A percentile compares a stretch with the other conserved stretches of the same genome.
Conservation (phyloP, 768 basidiomycete genomes). For the Infundibulicybe gibba region DNA sequence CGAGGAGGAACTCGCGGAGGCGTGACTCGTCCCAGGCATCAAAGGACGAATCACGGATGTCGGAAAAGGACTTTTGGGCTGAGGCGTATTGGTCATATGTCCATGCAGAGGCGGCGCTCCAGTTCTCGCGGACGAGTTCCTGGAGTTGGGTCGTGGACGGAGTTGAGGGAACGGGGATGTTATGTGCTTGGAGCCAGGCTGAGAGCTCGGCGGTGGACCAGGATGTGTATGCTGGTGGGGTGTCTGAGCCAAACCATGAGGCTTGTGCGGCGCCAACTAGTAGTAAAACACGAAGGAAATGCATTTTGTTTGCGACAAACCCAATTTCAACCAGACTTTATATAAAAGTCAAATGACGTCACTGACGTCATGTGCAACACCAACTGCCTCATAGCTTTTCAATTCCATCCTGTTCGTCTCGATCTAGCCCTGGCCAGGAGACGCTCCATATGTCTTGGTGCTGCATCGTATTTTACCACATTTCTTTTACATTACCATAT, state of each 20-base stretch:
- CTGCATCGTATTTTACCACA: no score
- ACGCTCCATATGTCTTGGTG: no score
- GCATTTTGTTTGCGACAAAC: no score
- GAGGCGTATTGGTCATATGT: slow-evolving; percentile 57
- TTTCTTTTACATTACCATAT: no score
- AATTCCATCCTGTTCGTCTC: no score
- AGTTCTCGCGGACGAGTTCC: slow-evolving; percentile 57
- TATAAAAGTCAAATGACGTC: no score
- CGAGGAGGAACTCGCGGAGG: slow-evolving; percentile 79
- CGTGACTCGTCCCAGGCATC: slow-evolving; percentile 85
- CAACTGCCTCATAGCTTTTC: no score
- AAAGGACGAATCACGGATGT: slow-evolving; percentile 58
- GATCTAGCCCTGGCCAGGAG: no score
- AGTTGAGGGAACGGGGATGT: background rate
- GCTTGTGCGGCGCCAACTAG: background rate
- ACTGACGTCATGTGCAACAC: no score
- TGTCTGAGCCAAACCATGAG: background rate
- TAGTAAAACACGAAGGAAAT: no score
- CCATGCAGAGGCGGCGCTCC: slow-evolving; percentile 52
- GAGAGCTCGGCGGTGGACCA: slow-evolving; percentile 5
- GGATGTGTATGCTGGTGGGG: background rate
- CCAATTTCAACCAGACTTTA: no score
- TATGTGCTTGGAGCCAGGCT: slow-evolving; percentile 8
- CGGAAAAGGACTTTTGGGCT: slow-evolving; percentile 60
- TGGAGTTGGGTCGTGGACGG: slow-evolving; percentile 38